Conservation (phyloP, 164 flowering plant species). For the Vitis labrusca region DNA sequence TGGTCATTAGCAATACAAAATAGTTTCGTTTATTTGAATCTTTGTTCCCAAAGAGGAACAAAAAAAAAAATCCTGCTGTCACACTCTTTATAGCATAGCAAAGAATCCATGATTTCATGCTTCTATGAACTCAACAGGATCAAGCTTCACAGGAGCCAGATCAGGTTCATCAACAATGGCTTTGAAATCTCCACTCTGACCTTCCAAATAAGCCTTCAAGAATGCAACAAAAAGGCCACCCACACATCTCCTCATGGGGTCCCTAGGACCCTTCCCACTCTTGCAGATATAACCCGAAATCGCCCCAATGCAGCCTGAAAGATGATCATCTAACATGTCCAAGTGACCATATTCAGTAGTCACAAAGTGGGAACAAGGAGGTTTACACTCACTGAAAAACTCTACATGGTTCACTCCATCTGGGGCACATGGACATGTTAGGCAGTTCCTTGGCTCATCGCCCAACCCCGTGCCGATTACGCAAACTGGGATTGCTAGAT, state of each 20-base stretch:
- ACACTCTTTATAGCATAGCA: background rate
- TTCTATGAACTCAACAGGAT: conserved; percentile 14
- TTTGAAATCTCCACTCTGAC: conserved; percentile 14
- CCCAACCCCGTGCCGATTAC: conserved; percentile 54
- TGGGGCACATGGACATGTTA: conserved; percentile 41
- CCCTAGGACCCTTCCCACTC: conserved; percentile 28
- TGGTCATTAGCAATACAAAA: no score
- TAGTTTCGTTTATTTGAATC: no score
- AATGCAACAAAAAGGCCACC: conserved; percentile 59
- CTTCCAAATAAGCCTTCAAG: conserved; percentile 28
- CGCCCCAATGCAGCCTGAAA: conserved; percentile 2
- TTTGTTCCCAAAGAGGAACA: no score
- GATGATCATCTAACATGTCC: conserved; percentile 44
- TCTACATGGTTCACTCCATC: conserved; percentile 34
- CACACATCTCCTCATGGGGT: conserved; percentile 41
- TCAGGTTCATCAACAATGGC: conserved; percentile 21
- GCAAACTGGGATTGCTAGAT: conserved; percentile 36
- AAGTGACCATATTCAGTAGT: conserved; percentile 44
- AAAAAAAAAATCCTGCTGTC: no score
- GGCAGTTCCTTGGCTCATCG: background rate
- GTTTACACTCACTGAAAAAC: conserved; percentile 29
- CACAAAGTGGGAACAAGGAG: conserved; percentile 31
- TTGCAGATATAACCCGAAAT: conserved; percentile 16
- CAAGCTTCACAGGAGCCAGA: conserved; percentile 32
- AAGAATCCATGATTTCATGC: background rate